These are phyloP conservation scores for Coniosporium tulheliwenetii DNA, from an alignment of 2,329 filamentous ascomycete species.

Conservation along the genomic window DNA sequence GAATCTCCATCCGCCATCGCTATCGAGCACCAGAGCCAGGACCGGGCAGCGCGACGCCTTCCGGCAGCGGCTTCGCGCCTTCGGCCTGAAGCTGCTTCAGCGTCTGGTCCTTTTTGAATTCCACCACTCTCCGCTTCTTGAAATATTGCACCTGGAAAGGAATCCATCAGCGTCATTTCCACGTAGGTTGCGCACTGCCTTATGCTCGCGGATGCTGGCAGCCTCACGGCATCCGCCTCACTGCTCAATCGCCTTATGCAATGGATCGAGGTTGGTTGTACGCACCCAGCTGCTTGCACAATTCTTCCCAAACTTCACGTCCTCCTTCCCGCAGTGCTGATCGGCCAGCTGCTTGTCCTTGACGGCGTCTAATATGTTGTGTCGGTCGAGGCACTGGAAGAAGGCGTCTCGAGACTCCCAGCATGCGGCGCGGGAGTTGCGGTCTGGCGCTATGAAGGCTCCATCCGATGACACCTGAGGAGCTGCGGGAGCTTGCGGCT, in stretches of 20 bases:
- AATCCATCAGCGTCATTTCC: not conserved
- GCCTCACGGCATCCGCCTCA: too few relatives aligned
- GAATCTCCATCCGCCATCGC: too few relatives aligned
- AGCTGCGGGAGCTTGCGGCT: constrained; percentile 8
- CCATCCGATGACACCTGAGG: constrained; percentile 30
- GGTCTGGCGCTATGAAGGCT: constrained; percentile 66
- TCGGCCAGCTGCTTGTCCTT: constrained; percentile 32
- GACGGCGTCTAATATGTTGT: constrained; percentile 65
- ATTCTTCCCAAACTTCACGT: constrained; percentile 60
- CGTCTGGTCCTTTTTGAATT: constrained; percentile 69
- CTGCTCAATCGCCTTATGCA: too few relatives aligned
- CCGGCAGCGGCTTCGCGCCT: constrained; percentile 13
- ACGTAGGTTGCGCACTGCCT: not conserved
- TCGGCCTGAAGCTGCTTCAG: constrained; percentile 50
- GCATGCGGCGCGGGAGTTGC: constrained; percentile 66
- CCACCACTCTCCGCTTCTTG: constrained; percentile 89
- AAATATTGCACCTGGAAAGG: constrained; percentile 77
- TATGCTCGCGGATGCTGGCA: too few relatives aligned
- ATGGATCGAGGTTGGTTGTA: constrained; percentile 7
- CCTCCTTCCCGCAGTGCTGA: constrained; percentile 43
- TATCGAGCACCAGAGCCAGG: too few relatives aligned
- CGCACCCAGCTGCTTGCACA: constrained; percentile 85
- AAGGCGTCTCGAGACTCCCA: constrained; percentile 82
- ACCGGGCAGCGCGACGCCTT: not conserved
- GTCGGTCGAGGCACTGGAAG: constrained; percentile 72